Conservation (phyloP, 2,329 filamentous ascomycete species). For the Colletotrichum camelliae region DNA sequence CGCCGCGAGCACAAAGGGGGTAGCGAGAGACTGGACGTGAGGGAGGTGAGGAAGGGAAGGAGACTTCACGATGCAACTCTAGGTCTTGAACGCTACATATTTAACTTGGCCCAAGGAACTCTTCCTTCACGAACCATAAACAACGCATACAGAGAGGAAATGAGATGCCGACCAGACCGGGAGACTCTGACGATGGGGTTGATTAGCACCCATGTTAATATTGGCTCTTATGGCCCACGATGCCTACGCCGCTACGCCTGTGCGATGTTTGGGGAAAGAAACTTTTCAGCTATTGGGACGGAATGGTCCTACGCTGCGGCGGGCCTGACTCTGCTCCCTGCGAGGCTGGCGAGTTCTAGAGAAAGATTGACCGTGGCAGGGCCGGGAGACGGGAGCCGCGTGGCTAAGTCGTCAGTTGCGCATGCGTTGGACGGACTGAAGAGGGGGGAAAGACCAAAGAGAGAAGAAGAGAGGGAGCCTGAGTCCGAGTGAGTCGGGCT, state of each 20-base stretch:
- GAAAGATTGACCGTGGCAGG: not conserved
- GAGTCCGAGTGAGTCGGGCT: not conserved
- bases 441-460: not conserved
- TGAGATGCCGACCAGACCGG: not conserved
- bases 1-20: not conserved
- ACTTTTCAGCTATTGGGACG: constrained; percentile 1
- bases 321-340: constrained; percentile 10
- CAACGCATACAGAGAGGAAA: not conserved
- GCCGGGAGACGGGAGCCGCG: not conserved
- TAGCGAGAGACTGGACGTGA: not conserved
- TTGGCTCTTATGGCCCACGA: not conserved
- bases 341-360: not conserved
- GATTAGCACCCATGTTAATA: constrained; percentile 15
- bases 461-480: not conserved
- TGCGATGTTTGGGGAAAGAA: not conserved
- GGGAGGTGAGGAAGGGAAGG: not conserved
- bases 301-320: not conserved
- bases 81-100: not conserved
- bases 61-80: not conserved
- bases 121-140: not conserved
- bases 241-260: not conserved
- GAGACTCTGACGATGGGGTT: not conserved
- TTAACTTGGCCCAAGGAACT: not conserved
- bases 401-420: not conserved
- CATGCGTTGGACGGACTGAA: not conserved